Base-by-base conservation (phyloP, 352 stramenopile genomes). In the Pelagophyceae sp. region DNA sequence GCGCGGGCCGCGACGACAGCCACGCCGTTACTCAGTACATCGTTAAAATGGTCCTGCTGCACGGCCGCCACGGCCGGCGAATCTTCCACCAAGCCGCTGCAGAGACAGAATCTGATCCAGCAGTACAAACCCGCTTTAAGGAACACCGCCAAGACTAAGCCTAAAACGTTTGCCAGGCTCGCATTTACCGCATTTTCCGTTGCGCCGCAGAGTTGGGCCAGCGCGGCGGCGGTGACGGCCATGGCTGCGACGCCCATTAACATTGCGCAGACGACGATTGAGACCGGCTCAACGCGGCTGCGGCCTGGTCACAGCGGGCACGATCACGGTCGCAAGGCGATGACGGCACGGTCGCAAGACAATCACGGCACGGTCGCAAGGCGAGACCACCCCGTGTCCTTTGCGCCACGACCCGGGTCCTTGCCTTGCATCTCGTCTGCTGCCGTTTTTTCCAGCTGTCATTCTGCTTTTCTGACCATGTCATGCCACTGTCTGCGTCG, bases 201-300 rank as follows among this genome's bases (percentile, higher is more conserved):
- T 25, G 58, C 58, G 17, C 58, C 29, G 23, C 25, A 75, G 23
- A 65, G 29, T 25, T 65, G 58, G 17, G 20, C 5, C 23, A n/a
- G 5, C 5, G 58, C 23, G 58, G 58, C 92, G 81, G 96, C 94
- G 38, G 98, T 87, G 38, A 98, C 92, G 82, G 97, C 92, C 78
- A 98, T 94, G 11, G 89, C 92, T 87, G 91, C 92, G 87, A 98
- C 97, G 38, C 92, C 92, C 95, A 98, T 98, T 17, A 98, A 82
- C n/a, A 93, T 95, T 5, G 93, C 93, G 72, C 93, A 98, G 38
- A 95, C 93, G 70, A 98, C 91, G 38, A 98, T 93, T 0, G 92
- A 94, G 79, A 98, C 88, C 0, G 95, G 93, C 84, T 98, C 95
- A 29, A 98, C 84, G 37, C 94, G 90, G 0, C 85, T 85, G 5